phyloP scores from a whole-genome alignment of 345 rosid species.

The Eucalyptus cloeziana region DNA sequence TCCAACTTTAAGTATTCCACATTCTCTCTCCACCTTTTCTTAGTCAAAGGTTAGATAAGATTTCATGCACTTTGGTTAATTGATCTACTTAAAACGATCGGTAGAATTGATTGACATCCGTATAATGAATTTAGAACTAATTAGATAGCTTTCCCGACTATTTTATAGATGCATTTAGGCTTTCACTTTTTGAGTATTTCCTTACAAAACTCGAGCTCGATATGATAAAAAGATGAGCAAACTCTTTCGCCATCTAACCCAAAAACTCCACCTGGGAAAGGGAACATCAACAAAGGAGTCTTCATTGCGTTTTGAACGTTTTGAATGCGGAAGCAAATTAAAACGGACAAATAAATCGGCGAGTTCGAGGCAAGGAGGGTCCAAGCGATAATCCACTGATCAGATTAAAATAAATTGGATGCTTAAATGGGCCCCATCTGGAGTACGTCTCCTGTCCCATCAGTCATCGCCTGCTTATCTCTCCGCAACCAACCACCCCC shows the following conservation, averaged over 20 bases:
- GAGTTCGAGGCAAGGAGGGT: not conserved
- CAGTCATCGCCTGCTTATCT: not conserved
- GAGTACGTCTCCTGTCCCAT: not conserved
- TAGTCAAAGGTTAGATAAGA: no score
- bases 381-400: not conserved
- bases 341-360: not conserved
- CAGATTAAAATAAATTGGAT: not conserved
- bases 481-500: not conserved
- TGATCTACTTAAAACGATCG: no score
- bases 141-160: rapidly evolving
- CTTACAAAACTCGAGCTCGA: not conserved
- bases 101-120: rapidly evolving
- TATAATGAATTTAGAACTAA: rapidly evolving
- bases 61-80: no score
- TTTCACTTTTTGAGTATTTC: not conserved
- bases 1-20: no score
- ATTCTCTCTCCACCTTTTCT: no score
- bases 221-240: not conserved
- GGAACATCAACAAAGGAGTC: not conserved
- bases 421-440: not conserved
- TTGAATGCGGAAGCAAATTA: not conserved
- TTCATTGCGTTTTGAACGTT: not conserved
- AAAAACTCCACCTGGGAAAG: not conserved
- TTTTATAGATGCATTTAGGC: not conserved
- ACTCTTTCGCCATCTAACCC: not conserved